Base-by-base conservation (phyloP, 2,329 filamentous ascomycete genomes). In the Calycina herbarum region DNA sequence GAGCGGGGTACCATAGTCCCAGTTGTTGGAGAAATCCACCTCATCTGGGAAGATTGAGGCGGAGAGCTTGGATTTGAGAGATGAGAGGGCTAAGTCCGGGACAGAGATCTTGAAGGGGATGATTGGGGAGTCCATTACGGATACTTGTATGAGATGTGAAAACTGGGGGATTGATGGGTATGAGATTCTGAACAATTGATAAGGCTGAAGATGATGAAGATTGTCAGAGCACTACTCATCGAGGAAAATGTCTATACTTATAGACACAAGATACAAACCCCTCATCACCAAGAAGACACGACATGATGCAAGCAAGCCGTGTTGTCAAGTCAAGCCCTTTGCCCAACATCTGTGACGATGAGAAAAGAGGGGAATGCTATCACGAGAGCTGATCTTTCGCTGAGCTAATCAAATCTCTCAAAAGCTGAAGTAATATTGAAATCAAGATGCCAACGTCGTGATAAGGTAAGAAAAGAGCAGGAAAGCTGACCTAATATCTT, bases 71-170 rank as follows among this genome's bases (percentile, higher is more conserved):
- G 56, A 13, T 38, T 63, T 48, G 24, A 64, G 61, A 17, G 57
- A 38, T 27, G 24, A 35, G 11, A 66, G 33, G 11, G 45, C 33
- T 15, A 57, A 61, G 48, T 66, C 64, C 1, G 61, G 57, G 35
- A 66, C 24, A 5, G 61, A 64, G 35, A 66, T 66, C 38, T 66
- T 58, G 61, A 48, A 66, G 31, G 61, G 64, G 24, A 20, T 64
- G 57, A 66, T 63, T 45, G 45, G 17, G 31, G 64, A 33, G n/a
- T 17, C 29, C 64, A 65, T 65, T 15, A 13, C 62, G 17, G 56
- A 31, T n/a, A 29, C 20, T 20, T 20, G 20, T 20, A 11, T 15
- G 6, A 33, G 33, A 20, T 29, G 24, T 35, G 24, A 45, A 20
- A 31, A 29, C 29, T 15, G 8, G 48, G 42, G 10, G 54, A 10